These are phyloP conservation scores for Cubamyces sp. DNA, from an alignment of 768 basidiomycete genomes.

Conservation along the genomic window DNA sequence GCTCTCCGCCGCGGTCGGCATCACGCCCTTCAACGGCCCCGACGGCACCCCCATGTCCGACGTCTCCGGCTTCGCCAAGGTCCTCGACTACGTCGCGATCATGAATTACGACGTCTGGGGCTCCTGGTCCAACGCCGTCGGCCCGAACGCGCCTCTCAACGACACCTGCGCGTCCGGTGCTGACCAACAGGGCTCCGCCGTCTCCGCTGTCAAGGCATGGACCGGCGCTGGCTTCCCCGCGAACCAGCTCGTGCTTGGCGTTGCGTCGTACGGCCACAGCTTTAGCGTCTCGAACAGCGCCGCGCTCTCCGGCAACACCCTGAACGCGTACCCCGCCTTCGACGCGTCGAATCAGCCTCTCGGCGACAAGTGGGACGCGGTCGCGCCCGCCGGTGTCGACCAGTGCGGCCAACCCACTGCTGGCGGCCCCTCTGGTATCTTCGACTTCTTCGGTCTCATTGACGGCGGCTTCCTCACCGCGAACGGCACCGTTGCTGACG, in stretches of 20 bases:
- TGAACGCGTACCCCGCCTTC: conserved; percentile 56
- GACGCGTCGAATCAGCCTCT: conserved; percentile 44
- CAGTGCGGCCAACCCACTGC: conserved; percentile 40
- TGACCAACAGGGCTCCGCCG: conserved; percentile 75
- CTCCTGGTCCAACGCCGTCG: conserved; percentile 53
- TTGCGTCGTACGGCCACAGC: conserved; percentile 83
- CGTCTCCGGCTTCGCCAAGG: conserved; percentile 70
- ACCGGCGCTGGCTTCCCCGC: conserved; percentile 78
- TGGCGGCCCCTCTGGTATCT: conserved; percentile 52
- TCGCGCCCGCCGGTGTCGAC: conserved; percentile 33
- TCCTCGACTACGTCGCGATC: conserved; percentile 66
- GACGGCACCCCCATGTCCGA: conserved; percentile 64
- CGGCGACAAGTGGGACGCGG: conserved; percentile 42
- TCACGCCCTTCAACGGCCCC: conserved; percentile 50
- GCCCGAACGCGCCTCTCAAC: conserved; percentile 87
- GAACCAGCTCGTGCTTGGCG: conserved; percentile 77
- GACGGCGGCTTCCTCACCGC: conserved; percentile 55
- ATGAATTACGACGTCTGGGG: conserved; percentile 78
- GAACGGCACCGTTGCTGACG: conserved; percentile 48
- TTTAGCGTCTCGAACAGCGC: conserved; percentile 46
- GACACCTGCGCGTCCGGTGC: conserved; percentile 69
- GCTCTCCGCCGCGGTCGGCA: conserved; percentile 56
- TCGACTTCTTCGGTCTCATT: conserved; percentile 65
- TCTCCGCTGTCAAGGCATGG: conserved; percentile 79
- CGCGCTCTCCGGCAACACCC: conserved; percentile 41